Conservation (phyloP, 2,329 filamentous ascomycete species). For the Arachnomyces sp. region DNA sequence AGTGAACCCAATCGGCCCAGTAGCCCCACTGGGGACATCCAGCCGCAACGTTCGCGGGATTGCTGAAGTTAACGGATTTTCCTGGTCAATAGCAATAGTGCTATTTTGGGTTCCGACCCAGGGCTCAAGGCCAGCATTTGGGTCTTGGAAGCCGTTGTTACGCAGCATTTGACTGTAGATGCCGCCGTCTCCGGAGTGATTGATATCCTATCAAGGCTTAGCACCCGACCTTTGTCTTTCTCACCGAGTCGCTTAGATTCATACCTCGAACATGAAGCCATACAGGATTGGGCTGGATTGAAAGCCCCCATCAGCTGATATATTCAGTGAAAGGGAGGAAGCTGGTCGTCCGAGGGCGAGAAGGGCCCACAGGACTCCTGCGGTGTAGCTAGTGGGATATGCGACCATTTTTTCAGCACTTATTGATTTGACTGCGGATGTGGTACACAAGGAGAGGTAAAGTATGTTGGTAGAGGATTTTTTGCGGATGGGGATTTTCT, state of each 20-base stretch:
- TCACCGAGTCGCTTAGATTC: neutral
- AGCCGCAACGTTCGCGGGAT: slow-evolving; percentile 45
- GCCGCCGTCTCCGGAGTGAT: slow-evolving; percentile 62
- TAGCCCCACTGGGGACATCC: slow-evolving; percentile 17
- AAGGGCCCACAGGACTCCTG: no score
- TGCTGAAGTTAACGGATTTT: slow-evolving; percentile 43
- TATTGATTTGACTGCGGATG: no score
- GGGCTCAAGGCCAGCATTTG: slow-evolving; percentile 35
- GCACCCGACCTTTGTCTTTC: neutral
- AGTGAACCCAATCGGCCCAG: slow-evolving; percentile 30
- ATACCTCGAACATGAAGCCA: slow-evolving; percentile 37
- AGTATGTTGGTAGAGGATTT: no score
- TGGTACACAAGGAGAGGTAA: no score
- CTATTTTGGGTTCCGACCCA: slow-evolving; percentile 41
- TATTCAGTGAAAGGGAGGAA: no score
- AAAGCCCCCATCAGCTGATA: no score
- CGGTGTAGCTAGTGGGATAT: no score
- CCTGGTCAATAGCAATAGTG: slow-evolving; percentile 40
- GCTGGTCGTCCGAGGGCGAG: no score
- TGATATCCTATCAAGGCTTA: no score
- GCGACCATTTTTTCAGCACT: no score
- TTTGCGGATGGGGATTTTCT: no score
- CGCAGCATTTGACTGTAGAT: slow-evolving; percentile 63
- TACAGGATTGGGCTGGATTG: slow-evolving; percentile 32
- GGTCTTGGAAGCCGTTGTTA: slow-evolving; percentile 61